Conservation (phyloP, 257 asterid species). For the Scutellaria minor region DNA sequence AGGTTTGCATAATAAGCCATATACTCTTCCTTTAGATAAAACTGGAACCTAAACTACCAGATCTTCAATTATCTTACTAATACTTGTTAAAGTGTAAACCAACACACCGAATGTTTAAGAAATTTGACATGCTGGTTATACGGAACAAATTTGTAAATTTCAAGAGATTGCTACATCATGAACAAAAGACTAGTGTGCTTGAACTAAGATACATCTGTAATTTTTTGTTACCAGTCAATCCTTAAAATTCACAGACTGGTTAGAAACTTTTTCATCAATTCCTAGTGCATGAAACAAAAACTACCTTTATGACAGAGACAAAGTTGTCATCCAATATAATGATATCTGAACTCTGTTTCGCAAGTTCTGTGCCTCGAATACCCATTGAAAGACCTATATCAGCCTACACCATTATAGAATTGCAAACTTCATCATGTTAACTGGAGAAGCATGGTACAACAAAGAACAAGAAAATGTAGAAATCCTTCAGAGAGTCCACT, state of each 20-base stretch:
- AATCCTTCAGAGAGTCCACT: slow-evolving; percentile 5
- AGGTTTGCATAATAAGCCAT: neutral
- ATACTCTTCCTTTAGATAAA: no score
- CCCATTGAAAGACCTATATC: slow-evolving; percentile 99
- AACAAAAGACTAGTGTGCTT: no score
- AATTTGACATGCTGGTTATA: neutral
- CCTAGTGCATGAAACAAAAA: slow-evolving; percentile 14
- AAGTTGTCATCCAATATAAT: slow-evolving; percentile 94
- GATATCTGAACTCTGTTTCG: slow-evolving; percentile 97
- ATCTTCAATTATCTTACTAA: no score
- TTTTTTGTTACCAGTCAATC: neutral
- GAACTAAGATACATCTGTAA: no score
- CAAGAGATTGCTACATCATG: neutral
- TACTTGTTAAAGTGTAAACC: no score
- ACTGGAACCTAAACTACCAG: no score
- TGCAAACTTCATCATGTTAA: slow-evolving; percentile 15
- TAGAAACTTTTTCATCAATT: neutral
- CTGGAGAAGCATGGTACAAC: slow-evolving; percentile 18
- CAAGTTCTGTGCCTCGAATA: slow-evolving; percentile 96
- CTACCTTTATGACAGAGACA: slow-evolving; percentile 96
- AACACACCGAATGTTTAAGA: neutral
- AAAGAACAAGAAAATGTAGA: slow-evolving; percentile 8
- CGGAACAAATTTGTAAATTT: neutral
- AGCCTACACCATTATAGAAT: slow-evolving; percentile 58
- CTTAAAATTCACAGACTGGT: neutral